Evolutionary conservation across 768 basidiomycete genomes (phyloP).

Genomic region (Thelephora ganbajun): DNA sequence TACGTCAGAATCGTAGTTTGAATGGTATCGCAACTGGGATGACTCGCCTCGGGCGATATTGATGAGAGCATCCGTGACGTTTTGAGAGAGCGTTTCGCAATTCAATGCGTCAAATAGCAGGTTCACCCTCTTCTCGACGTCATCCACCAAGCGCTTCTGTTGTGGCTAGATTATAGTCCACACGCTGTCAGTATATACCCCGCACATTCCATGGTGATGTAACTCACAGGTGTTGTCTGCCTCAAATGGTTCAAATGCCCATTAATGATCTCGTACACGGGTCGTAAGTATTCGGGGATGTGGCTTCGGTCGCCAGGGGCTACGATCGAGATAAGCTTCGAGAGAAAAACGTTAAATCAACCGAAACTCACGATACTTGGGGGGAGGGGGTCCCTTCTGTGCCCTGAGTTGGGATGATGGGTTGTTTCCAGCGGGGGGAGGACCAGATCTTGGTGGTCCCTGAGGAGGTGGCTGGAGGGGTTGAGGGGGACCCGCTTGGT

Average conservation of each 20-base stretch:
- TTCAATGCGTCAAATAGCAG: slow-evolving; percentile 86
- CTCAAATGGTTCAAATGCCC: slow-evolving; percentile 52
- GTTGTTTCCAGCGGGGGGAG: slow-evolving; percentile 14
- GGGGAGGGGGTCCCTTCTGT: slow-evolving; percentile 26
- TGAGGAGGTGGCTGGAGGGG: slow-evolving; percentile 14
- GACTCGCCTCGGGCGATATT: slow-evolving; percentile 58
- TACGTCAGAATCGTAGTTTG: not conserved
- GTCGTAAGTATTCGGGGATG: slow-evolving; percentile 57
- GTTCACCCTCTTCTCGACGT: slow-evolving; percentile 77
- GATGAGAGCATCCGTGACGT: slow-evolving; percentile 57
- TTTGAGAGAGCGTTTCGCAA: slow-evolving; percentile 64
- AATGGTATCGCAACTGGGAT: not conserved
- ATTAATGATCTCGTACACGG: slow-evolving; percentile 54
- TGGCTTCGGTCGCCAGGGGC: slow-evolving; percentile 88
- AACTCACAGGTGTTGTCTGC: slow-evolving; percentile 61
- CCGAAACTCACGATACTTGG: slow-evolving; percentile 45
- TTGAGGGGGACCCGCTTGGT: slow-evolving; percentile 2
- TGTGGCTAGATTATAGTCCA: slow-evolving; percentile 35
- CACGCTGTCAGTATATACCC: not conserved
- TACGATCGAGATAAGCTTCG: slow-evolving; percentile 17
- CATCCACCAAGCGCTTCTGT: slow-evolving; percentile 75
- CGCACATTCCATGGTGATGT: not conserved
- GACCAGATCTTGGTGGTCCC: slow-evolving; percentile 10
- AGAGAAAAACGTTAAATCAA: slow-evolving; percentile 2
- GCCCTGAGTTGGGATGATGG: slow-evolving; percentile 19